Base-by-base conservation (phyloP, 805 yeast genomes). In the Saccharomycopsis sp. region DNA sequence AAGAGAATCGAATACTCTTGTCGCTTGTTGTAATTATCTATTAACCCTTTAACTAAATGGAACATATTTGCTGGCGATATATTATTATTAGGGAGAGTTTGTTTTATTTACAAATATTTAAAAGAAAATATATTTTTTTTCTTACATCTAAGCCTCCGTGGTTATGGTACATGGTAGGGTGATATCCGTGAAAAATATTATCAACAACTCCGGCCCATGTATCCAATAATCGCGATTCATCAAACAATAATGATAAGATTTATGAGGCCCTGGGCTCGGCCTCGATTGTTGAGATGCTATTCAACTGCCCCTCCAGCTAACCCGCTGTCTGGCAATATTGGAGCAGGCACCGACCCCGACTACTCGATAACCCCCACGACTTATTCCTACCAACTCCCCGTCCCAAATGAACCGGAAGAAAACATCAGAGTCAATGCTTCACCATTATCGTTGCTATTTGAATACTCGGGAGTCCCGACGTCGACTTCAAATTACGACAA, bases 1-100 rank as follows among this genome's bases (percentile, higher is more conserved):
- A 90, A 85, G 39, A 90, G 70, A 2, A 85, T 74, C 1, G 88
- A 77, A 58, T 85, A 85, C 61, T 82, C 86, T 55, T 79, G 85
- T 52, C 69, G 71, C 47, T 71, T 67, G 39, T 79, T 81, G 66
- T 74, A 70, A 45, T 70, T 69, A 36, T 74, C 68, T 52, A 81
- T 81, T 2, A 83, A 56, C 2, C 86, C 79, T 53, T 72, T 74
- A 3, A 70, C 79, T 33, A 82, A 65, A 59, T 82, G 90, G 59
- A 79, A 82, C 90, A 83, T 82, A 17, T 23, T 44, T 21, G n/a
- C n/a, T n/a, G n/a, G n/a, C n/a, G n/a, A n/a, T n/a, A 31, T 31
- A n/a, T n/a, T n/a, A n/a, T n/a, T n/a, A n/a, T n/a, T n/a, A n/a
- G n/a, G n/a, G n/a, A n/a, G n/a, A n/a, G n/a, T n/a, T n/a, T n/a